Percentiles rank a stretch among this genome's conserved stretches.
phyloP scores from a whole-genome alignment of 495 filamentous ascomycete species.

The Pseudomonodictys pantanalensis region DNA sequence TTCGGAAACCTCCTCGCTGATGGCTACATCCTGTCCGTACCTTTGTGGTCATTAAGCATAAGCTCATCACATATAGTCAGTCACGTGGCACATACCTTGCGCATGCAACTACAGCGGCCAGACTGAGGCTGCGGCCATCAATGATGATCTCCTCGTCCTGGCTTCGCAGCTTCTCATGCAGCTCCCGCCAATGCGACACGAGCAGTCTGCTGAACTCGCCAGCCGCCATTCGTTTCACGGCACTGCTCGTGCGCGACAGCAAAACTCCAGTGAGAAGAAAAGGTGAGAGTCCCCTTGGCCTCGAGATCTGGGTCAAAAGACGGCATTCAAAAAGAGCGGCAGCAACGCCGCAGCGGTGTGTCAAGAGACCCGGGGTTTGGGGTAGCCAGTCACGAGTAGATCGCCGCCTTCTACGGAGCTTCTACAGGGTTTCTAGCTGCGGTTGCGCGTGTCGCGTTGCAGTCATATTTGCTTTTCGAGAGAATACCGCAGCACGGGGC shows the following conservation, averaged over 20 bases:
- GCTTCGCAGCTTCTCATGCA: neutral
- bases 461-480: no score
- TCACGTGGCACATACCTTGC: slow-evolving; percentile 13
- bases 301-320: no score
- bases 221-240: slow-evolving; percentile 1
- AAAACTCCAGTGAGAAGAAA: no score
- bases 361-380: no score
- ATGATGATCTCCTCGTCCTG: slow-evolving; percentile 4
- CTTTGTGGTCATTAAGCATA: neutral
- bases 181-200: slow-evolving; percentile 11
- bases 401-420: no score
- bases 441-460: no score
- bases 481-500: no score
- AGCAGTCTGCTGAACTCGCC: slow-evolving; percentile 10
- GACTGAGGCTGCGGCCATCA: slow-evolving; percentile 1
- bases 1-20: neutral
- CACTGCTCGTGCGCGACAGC: neutral
- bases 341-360: no score
- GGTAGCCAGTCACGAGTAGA: no score
- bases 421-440: no score
- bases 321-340: no score
- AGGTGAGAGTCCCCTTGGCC: no score
- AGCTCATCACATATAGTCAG: neutral
- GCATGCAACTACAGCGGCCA: slow-evolving; percentile 1
- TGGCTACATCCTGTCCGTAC: slow-evolving; percentile 3